Evolutionary conservation across 106 monocot genomes (phyloP).

Genomic region (Amphibolis antarctica): DNA sequence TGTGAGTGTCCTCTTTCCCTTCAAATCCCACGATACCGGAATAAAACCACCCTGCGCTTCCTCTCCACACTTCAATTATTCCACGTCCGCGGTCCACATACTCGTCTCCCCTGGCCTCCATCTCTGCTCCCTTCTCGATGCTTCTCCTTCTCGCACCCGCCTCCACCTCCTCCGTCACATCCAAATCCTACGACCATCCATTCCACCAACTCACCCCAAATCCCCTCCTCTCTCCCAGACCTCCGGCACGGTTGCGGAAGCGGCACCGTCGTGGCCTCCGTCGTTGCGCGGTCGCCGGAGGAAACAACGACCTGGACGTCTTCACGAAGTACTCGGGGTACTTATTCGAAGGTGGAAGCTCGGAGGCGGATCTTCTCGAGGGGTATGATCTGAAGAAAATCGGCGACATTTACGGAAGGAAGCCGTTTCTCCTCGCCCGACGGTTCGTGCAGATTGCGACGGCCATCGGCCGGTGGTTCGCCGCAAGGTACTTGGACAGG

Average conservation of each 20-base stretch:
- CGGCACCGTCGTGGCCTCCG: background rate
- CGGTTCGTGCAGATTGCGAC: slow-evolving; percentile 57
- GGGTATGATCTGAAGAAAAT: slow-evolving; percentile 46
- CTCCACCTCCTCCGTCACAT: too few relatives aligned
- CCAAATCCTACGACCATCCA: background rate
- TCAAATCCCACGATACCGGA: too few relatives aligned
- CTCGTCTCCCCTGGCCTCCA: background rate
- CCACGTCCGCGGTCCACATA: too few relatives aligned
- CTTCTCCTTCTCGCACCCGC: slow-evolving; percentile 1
- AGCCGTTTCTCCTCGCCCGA: slow-evolving; percentile 58
- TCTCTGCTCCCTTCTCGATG: background rate
- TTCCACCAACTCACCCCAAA: background rate
- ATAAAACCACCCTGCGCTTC: too few relatives aligned
- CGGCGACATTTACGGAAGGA: slow-evolving; percentile 51
- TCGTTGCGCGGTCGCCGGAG: background rate
- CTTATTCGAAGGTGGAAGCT: slow-evolving; percentile 53
- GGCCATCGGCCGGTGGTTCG: slow-evolving; percentile 70
- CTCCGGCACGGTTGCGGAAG: background rate
- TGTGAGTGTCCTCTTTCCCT: too few relatives aligned
- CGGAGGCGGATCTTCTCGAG: slow-evolving; percentile 56
- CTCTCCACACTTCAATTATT: background rate
- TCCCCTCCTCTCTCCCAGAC: background rate
- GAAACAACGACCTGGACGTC: slow-evolving; percentile 38
- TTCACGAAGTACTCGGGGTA: slow-evolving; percentile 96
- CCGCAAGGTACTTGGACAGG: slow-evolving; percentile 45